These are phyloP conservation scores for Cryptosporidium xiaoi DNA, from an alignment of 169 alveolate genomes.

Conservation along the genomic window DNA sequence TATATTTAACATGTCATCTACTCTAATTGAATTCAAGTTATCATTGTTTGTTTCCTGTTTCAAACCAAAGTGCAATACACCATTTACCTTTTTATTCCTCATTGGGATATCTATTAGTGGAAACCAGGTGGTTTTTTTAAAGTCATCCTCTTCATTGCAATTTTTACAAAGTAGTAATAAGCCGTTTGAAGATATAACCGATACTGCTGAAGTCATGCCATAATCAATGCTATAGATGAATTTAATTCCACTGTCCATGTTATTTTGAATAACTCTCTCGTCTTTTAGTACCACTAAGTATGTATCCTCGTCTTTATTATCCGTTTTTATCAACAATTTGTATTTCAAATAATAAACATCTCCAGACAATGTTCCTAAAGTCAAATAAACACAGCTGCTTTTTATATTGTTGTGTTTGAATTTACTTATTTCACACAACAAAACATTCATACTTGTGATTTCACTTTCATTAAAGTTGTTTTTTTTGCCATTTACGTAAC, in stretches of 20 bases:
- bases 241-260: constrained; percentile 24
- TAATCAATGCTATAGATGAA: background rate
- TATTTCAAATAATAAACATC: constrained; percentile 30
- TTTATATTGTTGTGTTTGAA: too few relatives aligned
- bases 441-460: too few relatives aligned
- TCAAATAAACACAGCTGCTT: background rate
- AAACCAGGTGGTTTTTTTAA: constrained; percentile 26
- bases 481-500: too few relatives aligned
- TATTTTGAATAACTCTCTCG: constrained; percentile 18
- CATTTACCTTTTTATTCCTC: background rate
- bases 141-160: constrained; percentile 1
- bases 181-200: constrained; percentile 25
- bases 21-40: too few relatives aligned
- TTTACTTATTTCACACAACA: too few relatives aligned
- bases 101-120: constrained; percentile 61
- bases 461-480: too few relatives aligned
- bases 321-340: background rate
- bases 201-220: background rate
- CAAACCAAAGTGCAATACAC: too few relatives aligned
- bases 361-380: constrained; percentile 43
- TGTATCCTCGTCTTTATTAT: background rate
- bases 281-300: constrained; percentile 29
- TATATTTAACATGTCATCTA: too few relatives aligned
- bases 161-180: constrained; percentile 6
- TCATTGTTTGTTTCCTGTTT: too few relatives aligned